Conservation (phyloP, 2,329 filamentous ascomycete genomes). For the Sclerotinia spermophila region DNA sequence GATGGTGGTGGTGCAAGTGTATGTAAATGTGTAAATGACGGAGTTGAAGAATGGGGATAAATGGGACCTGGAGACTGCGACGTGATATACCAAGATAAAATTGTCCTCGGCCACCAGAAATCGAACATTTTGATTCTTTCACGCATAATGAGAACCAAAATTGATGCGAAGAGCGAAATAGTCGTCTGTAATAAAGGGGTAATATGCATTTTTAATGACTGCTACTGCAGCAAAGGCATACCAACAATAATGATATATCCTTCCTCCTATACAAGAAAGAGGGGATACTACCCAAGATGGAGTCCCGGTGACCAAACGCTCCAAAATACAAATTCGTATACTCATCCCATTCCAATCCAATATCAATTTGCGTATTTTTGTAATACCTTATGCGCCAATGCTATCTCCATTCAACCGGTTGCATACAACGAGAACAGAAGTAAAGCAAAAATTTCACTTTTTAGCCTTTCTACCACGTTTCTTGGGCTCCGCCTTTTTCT, state of each 20-base stretch:
- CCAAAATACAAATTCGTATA: background rate
- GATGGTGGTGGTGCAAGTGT: background rate
- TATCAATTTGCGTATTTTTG: background rate
- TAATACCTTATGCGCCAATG: background rate
- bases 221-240: background rate
- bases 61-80: background rate
- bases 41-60: background rate
- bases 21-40: too few relatives aligned
- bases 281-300: background rate
- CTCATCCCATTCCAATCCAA: background rate
- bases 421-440: background rate
- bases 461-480: constrained; percentile 7
- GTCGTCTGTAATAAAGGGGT: background rate
- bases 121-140: too few relatives aligned
- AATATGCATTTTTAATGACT: background rate
- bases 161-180: background rate
- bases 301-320: background rate
- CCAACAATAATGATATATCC: background rate
- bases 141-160: background rate
- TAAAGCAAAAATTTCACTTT: constrained; percentile 9
- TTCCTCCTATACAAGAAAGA: background rate
- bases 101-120: background rate
- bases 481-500: background rate
- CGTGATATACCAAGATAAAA: background rate
- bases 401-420: background rate